Conservation (phyloP, 208 protist species). For the Trypanosoma lewisi region DNA sequence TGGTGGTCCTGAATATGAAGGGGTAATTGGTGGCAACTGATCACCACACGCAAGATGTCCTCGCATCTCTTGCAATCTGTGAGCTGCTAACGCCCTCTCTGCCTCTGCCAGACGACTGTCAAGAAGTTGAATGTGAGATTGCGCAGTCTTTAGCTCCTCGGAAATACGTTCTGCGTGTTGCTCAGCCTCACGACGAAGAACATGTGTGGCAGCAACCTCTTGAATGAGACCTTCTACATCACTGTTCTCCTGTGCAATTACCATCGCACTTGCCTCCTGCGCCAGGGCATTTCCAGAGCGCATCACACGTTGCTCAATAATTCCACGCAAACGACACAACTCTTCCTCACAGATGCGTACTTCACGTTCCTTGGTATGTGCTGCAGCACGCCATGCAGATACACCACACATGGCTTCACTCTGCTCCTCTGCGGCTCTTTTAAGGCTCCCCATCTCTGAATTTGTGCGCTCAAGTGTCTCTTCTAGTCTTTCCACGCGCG, state of each 20-base stretch:
- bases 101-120: conserved; percentile 72
- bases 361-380: conserved; percentile 76
- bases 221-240: conserved; percentile 34
- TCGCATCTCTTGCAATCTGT: conserved; percentile 33
- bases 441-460: conserved; percentile 56
- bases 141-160: conserved; percentile 61
- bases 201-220: conserved; percentile 61
- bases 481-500: conserved; percentile 60
- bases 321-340: conserved; percentile 54
- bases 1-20: neutral
- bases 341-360: conserved; percentile 78
- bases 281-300: conserved; percentile 23
- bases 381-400: conserved; percentile 34
- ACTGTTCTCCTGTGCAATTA: conserved; percentile 18
- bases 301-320: conserved; percentile 52
- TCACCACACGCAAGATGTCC: conserved; percentile 1
- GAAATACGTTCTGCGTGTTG: conserved; percentile 46
- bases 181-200: conserved; percentile 69
- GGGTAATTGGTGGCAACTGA: neutral
- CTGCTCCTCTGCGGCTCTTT: conserved; percentile 47
- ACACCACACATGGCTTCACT: conserved; percentile 29
- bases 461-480: conserved; percentile 55
- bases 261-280: neutral
- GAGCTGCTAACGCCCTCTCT: conserved; percentile 43
- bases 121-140: conserved; percentile 72